These are phyloP conservation scores for Thielaviopsis euricoi DNA, from an alignment of 2,329 filamentous ascomycete species.

Conservation along the genomic window DNA sequence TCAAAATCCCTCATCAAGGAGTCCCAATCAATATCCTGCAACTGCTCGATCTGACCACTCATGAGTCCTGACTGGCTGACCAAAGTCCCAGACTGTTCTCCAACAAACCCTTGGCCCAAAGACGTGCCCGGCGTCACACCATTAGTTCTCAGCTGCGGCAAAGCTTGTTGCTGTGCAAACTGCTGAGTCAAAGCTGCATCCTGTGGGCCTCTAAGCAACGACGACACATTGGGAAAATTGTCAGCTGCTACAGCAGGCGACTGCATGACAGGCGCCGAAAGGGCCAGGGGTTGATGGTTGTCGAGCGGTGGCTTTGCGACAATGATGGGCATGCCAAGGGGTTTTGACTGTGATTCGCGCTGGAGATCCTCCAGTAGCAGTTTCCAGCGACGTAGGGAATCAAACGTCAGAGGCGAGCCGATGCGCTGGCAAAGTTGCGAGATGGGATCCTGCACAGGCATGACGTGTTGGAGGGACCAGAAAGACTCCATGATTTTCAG, in stretches of 20 bases:
- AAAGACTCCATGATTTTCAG: slow-evolving; percentile 32
- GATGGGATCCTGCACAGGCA: slow-evolving; percentile 24
- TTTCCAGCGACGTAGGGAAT: slow-evolving; percentile 32
- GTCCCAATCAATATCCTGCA: slow-evolving; percentile 33
- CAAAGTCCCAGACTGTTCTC: neutral
- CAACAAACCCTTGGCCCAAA: neutral
- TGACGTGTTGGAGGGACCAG: slow-evolving; percentile 24
- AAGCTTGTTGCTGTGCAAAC: neutral
- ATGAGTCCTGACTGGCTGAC: neutral
- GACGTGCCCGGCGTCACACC: neutral
- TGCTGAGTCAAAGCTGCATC: neutral
- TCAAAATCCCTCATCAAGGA: slow-evolving; percentile 35
- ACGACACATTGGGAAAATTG: neutral
- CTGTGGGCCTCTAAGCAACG: neutral
- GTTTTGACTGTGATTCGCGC: slow-evolving; percentile 15
- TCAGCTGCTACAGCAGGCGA: neutral
- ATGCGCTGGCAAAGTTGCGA: slow-evolving; percentile 29
- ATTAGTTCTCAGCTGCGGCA: neutral
- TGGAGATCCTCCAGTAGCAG: slow-evolving; percentile 23
- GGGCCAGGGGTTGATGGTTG: neutral
- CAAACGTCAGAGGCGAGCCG: slow-evolving; percentile 31
- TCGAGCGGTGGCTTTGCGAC: slow-evolving; percentile 1
- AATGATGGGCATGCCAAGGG: slow-evolving; percentile 13
- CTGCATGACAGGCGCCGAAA: neutral
- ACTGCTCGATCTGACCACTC: slow-evolving; percentile 17